Conservation (phyloP, 192 early-diverging fungal genomes). For the Cetraspora pellucida region DNA sequence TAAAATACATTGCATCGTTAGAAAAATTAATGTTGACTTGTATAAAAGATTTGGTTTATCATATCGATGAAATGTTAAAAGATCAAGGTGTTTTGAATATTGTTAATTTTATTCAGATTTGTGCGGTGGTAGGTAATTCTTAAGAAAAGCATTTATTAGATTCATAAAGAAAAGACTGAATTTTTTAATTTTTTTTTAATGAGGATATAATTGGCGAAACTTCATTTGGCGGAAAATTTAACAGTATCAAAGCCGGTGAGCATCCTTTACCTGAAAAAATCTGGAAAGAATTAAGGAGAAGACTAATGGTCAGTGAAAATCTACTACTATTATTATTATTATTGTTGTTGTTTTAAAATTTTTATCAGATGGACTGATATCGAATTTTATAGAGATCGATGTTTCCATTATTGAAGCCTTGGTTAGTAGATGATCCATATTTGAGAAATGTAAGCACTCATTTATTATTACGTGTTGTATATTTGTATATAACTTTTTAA, state of each 20-base stretch:
- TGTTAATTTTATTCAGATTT: constrained; percentile 5
- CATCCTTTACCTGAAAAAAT: constrained; percentile 49
- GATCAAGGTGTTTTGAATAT: neutral
- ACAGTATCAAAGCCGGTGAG: constrained; percentile 49
- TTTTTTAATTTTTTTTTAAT: neutral
- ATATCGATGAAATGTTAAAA: constrained; percentile 38
- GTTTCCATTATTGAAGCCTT: constrained; percentile 18
- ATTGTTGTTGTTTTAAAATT: neutral
- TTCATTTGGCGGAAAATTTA: constrained; percentile 52
- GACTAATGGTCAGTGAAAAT: neutral
- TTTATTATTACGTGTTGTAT: neutral
- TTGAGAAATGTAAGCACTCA: constrained; percentile 3
- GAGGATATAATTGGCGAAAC: constrained; percentile 58
- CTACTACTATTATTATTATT: no score
- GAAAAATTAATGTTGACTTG: constrained; percentile 45
- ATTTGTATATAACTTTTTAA: neutral
- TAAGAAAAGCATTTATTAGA: neutral
- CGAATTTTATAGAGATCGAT: neutral
- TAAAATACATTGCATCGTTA: constrained; percentile 51
- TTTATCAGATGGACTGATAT: neutral
- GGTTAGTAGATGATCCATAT: constrained; percentile 10
- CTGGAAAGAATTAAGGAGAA: constrained; percentile 22
- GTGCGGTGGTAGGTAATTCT: neutral
- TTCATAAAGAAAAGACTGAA: neutral
- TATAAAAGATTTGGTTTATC: constrained; percentile 37